Evolutionary conservation across 768 basidiomycete genomes (phyloP).

Genomic region (Termitomyces eurrhizus): DNA sequence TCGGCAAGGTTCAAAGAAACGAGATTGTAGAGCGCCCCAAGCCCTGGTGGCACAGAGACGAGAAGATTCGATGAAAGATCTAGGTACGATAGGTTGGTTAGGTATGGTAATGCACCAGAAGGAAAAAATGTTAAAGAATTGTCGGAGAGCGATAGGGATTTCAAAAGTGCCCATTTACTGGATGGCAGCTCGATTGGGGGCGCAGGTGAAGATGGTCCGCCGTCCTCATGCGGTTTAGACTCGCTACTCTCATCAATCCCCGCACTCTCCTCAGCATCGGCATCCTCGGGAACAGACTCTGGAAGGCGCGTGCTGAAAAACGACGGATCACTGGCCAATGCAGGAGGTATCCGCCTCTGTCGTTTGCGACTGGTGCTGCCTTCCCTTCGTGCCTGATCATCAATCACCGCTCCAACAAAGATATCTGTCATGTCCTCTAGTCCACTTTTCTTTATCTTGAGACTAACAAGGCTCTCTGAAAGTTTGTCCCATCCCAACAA

Average conservation of each 20-base stretch:
- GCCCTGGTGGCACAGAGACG: constrained; percentile 78
- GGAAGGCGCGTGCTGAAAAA: constrained; percentile 50
- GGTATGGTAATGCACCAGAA: constrained; percentile 56
- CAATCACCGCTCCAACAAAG: constrained; percentile 74
- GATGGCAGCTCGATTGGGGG: constrained; percentile 42
- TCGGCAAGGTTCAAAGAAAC: constrained; percentile 91
- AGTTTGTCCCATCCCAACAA: constrained; percentile 83
- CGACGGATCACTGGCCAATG: constrained; percentile 36
- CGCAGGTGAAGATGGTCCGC: constrained; percentile 24
- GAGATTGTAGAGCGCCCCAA: constrained; percentile 73
- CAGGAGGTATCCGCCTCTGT: constrained; percentile 38
- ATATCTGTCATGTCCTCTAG: constrained; percentile 78
- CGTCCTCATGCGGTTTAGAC: constrained; percentile 13
- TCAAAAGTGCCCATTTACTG: constrained; percentile 72
- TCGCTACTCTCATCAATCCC: constrained; percentile 17
- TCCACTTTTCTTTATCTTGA: constrained; percentile 78
- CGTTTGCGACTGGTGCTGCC: constrained; percentile 48
- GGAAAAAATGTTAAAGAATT: constrained; percentile 82
- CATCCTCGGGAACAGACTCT: constrained; percentile 53
- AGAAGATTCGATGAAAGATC: constrained; percentile 91
- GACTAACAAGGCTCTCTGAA: constrained; percentile 61
- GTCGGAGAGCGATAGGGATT: constrained; percentile 72
- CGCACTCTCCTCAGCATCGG: constrained; percentile 20
- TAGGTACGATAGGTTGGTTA: constrained; percentile 75
- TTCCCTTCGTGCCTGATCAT: constrained; percentile 65